Evolutionary conservation across 2,329 filamentous ascomycete species (phyloP), one percentile per base, ranked within the genome.

Genomic region (Ceratocystis cacaofunesta): DNA sequence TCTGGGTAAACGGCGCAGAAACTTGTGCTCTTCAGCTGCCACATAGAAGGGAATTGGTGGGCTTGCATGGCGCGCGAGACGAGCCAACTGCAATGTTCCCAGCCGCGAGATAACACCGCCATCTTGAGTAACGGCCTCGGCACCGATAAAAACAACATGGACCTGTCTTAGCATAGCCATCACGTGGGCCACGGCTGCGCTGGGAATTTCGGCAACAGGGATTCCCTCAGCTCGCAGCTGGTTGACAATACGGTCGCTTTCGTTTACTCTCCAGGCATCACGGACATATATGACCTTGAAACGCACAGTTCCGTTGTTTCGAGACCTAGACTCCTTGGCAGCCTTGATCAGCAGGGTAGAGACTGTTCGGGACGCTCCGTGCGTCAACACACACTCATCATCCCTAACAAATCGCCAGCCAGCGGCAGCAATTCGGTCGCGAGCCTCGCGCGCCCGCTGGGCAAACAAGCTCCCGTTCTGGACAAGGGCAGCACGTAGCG

Each of bases 1-100:
- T 25, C 94, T 77, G 1, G 92, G 90, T 30, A 65, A 32, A 65
- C 94, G 81, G 71, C 91, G 83, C 58, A 95, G 90, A 73, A 99
- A 96, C 77, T 99, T 99, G 79, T 99, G 94, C 71, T 89, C 95
- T 78, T 99, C 94, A 0, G 88, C 88, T 4, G 94, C 91, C 19
- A 96, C 91, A 72, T 95, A 96, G 70, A 97, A 90, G 0, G 88
- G 88, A 68, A 89, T 86, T 15, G 64, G 68, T 15, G 69, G 69
- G 48, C 86, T 84, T 57, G 79, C 79, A 32, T 76, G 74, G 71
- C 86, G 86, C 4, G 92, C 91, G 63, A 96, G 78, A 70, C 90
- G 78, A 1, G 90, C 92, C 70, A 97, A 87, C 77, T 96, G 91
- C 70, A 89, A 92, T 1, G 83, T 85, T 63, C 92, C 92, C 76